Conservation (phyloP, 2,329 filamentous ascomycete species). For the Ophiostoma montium region DNA sequence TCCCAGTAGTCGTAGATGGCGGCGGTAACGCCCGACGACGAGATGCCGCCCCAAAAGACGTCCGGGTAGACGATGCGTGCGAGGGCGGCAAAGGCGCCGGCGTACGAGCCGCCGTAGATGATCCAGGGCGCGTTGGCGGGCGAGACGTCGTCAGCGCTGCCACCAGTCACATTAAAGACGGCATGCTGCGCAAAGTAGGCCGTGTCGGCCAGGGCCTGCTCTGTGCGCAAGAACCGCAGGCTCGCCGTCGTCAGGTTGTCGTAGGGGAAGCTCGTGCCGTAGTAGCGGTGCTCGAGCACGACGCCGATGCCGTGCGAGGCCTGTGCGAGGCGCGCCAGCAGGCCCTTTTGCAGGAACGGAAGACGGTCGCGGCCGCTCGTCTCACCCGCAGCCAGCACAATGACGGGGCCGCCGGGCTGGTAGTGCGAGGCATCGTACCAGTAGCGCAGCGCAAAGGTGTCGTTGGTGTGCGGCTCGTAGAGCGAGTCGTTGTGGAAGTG, state of each 20-base stretch:
- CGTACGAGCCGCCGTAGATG: slow-evolving; percentile 73
- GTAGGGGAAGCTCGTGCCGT: slow-evolving; percentile 60
- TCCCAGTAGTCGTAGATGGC: slow-evolving; percentile 68
- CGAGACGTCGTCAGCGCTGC: background rate
- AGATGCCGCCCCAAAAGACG: slow-evolving; percentile 64
- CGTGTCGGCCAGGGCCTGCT: slow-evolving; percentile 68
- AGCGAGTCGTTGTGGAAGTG: slow-evolving; percentile 69
- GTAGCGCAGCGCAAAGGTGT: slow-evolving; percentile 57
- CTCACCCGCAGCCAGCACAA: slow-evolving; percentile 63
- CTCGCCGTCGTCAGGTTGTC: slow-evolving; percentile 44
- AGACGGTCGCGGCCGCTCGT: slow-evolving; percentile 48
- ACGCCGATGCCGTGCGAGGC: slow-evolving; percentile 64
- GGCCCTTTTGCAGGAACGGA: slow-evolving; percentile 62
- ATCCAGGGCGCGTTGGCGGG: slow-evolving; percentile 42
- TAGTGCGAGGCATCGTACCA: slow-evolving; percentile 74
- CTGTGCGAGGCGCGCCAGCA: slow-evolving; percentile 54
- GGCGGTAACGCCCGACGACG: slow-evolving; percentile 64
- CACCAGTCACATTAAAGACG: slow-evolving; percentile 41
- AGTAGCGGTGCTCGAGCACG: slow-evolving; percentile 78
- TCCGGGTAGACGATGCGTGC: slow-evolving; percentile 64
- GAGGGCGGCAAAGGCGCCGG: slow-evolving; percentile 66
- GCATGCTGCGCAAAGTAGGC: slow-evolving; percentile 68
- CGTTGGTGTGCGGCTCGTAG: slow-evolving; percentile 64
- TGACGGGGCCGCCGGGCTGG: slow-evolving; percentile 63
- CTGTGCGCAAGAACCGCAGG: slow-evolving; percentile 68